These are phyloP conservation scores for Candida quercuum DNA, from an alignment of 805 yeast species.

Conservation along the genomic window DNA sequence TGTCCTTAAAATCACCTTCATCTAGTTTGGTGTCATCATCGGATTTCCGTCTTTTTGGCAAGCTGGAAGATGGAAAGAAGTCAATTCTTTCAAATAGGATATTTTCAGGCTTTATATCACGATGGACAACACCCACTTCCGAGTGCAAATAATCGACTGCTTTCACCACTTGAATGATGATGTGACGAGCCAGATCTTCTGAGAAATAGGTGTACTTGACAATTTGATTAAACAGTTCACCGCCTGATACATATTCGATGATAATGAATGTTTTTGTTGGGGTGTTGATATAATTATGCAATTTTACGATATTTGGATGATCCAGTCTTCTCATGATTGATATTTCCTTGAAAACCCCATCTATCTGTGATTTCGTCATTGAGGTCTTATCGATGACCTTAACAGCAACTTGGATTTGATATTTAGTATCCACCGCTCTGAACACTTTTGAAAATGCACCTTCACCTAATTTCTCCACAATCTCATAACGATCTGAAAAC, in stretches of 20 bases:
- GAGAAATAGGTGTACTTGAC: constrained; percentile 62
- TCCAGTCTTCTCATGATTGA: constrained; percentile 63
- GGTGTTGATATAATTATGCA: constrained; percentile 63
- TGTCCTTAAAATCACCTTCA: constrained; percentile 79
- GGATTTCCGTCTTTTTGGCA: constrained; percentile 45
- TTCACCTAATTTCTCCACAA: constrained; percentile 59
- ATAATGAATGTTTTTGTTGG: constrained; percentile 58
- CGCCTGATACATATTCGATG: constrained; percentile 72
- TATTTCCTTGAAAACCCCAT: constrained; percentile 76
- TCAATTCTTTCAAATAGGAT: constrained; percentile 59
- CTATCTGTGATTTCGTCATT: constrained; percentile 55
- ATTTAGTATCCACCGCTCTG: constrained; percentile 39
- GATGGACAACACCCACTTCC: constrained; percentile 71
- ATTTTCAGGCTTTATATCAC: constrained; percentile 83
- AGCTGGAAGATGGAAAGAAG: constrained; percentile 32
- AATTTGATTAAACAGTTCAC: constrained; percentile 68
- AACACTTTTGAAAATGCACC: constrained; percentile 80
- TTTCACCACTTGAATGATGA: constrained; percentile 55
- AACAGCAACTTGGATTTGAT: constrained; percentile 35
- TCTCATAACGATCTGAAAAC: constrained; percentile 28
- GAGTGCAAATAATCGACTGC: constrained; percentile 68
- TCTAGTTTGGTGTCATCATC: constrained; percentile 74
- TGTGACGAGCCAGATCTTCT: constrained; percentile 60
- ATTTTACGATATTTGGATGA: constrained; percentile 59
- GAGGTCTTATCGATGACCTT: constrained; percentile 64